Conservation (phyloP, 2,329 filamentous ascomycete genomes). For the Phoma sp. region DNA sequence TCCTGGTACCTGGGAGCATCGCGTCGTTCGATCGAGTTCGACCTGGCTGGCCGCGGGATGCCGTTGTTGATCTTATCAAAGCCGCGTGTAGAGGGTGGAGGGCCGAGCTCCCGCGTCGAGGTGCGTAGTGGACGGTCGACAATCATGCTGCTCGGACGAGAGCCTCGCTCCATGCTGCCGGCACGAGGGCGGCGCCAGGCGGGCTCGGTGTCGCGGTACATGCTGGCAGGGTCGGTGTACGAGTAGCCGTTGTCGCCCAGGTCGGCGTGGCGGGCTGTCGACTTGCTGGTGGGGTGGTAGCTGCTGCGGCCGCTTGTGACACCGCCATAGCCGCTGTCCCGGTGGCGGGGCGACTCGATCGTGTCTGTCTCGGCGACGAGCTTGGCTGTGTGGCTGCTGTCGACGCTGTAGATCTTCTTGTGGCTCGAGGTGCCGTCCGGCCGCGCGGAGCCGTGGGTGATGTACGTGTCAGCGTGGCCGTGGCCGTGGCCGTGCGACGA, state of each 20-base stretch:
- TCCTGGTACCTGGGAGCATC: constrained; percentile 45
- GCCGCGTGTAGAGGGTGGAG: constrained; percentile 73
- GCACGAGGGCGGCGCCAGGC: constrained; percentile 54
- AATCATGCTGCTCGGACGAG: constrained; percentile 56
- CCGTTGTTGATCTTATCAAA: constrained; percentile 70
- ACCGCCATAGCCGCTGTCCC: constrained; percentile 25
- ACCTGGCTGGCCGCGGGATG: constrained; percentile 31
- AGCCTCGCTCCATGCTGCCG: constrained; percentile 56
- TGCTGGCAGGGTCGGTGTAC: constrained; percentile 59
- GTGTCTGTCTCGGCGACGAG: constrained; percentile 49
- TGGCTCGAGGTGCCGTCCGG: constrained; percentile 39
- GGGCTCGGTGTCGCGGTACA: constrained; percentile 61
- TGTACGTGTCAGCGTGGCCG: constrained; percentile 47
- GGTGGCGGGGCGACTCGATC: constrained; percentile 43
- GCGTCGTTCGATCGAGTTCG: constrained; percentile 43
- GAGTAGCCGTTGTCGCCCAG: constrained; percentile 54
- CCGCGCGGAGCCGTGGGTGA: constrained; percentile 44
- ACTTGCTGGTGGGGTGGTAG: constrained; percentile 36
- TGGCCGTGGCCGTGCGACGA: constrained; percentile 44
- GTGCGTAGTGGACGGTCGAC: constrained; percentile 47
- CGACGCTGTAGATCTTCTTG: constrained; percentile 59
- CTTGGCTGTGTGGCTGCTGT: constrained; percentile 51
- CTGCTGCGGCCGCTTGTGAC: constrained; percentile 42
- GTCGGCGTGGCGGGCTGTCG: constrained; percentile 44
- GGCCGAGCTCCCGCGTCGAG: constrained; percentile 52